Evolutionary conservation across 805 yeast species (phyloP), one percentile per base, ranked within the genome.

Genomic region (Ogataea pignaliae): DNA sequence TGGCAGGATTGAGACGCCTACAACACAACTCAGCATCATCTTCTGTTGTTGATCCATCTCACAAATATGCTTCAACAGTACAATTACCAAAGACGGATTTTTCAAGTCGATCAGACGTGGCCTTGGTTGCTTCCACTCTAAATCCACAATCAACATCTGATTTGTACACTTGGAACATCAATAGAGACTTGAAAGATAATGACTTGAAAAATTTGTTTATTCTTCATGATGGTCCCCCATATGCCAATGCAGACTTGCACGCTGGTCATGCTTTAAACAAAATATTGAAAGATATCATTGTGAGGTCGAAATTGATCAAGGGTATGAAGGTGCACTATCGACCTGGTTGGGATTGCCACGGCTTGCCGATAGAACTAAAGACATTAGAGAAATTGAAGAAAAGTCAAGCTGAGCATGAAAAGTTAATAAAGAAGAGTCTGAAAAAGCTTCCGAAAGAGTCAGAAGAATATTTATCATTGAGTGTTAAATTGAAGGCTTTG

Each of bases 261-360:
- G 64, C 90, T 40, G 88, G 98, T 43, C 99, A 93, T 66, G 88
- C 98, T 0, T 66, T 93, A 55, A 93, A 93, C 68, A 91, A 93
- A 60, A 76, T 89, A 16, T 64, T 88, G 43, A 93, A 93, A 62
- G 99, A 93, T 63, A 80, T 93, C 37, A 78, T 91, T 37, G 78
- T 79, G 50, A 70, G 99, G 41, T 83, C 69, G 53, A 81, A 88
- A 56, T 66, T 90, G 21, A 36, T 58, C 36, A 63, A 71, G 33
- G 86, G 88, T 13, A 73, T 79, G 47, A 72, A 73, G 39, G 79
- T 93, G 3, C 71, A 75, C 41, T 93, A 87, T 57, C 73, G 74
- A 35, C 97, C 98, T 0, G 99, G 99, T 0, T 93, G 99, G 98
- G 99, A 93, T 62, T 93, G 99, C 59, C 99, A 93, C 67, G 99